Base-by-base conservation (phyloP, 2,329 filamentous ascomycete species). In the Fusarium begoniae region DNA sequence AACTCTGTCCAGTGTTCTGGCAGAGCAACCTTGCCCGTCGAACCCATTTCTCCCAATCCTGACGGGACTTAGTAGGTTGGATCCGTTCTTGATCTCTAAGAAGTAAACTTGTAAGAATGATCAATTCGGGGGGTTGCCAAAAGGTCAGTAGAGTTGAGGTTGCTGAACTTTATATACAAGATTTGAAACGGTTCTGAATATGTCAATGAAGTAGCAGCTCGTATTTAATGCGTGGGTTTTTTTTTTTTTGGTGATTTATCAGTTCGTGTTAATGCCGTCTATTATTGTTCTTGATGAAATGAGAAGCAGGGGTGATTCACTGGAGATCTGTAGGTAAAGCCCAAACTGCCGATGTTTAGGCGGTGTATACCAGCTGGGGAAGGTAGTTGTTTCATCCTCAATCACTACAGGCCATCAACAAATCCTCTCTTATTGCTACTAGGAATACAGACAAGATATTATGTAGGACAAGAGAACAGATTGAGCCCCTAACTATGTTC, bases 1-100 rank as follows among this genome's bases (percentile, higher is more conserved):
- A 83, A 80, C 73, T 83, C 82, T 47, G 82, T 81, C 82, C 82
- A 84, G 72, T 83, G 80, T 70, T 83, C 82, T 20, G 82, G 82
- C 53, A 83, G 76, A 58, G 77, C 75, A 62, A 79, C 70, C 32
- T 65, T 75, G 18, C 77, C 75, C 13, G 75, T 72, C 41, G 66
- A 62, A 22, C 69, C 71, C 79, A 82, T 82, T 17, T 60, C 53
- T 32, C 24, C 28, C 10, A 35, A 18, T 43, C 37, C 37, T 54
- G 41, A 22, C 14, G 10, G 44, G 20, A 20, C 15, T 32, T 32
- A 32, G 30, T n/a, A 37, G 14, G 24, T 50, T 18, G 47, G 20
- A 37, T 41, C 14, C 32, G 18, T 30, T 30, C 40, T 32, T 13
- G 12, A 30, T 54, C 22, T 57, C 22, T 32, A 14, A 53, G 40